A percentile compares a stretch with the other conserved stretches of the same genome.
phyloP scores from a whole-genome alignment of 495 filamentous ascomycete genomes.

The Geoglossum glabrum region DNA sequence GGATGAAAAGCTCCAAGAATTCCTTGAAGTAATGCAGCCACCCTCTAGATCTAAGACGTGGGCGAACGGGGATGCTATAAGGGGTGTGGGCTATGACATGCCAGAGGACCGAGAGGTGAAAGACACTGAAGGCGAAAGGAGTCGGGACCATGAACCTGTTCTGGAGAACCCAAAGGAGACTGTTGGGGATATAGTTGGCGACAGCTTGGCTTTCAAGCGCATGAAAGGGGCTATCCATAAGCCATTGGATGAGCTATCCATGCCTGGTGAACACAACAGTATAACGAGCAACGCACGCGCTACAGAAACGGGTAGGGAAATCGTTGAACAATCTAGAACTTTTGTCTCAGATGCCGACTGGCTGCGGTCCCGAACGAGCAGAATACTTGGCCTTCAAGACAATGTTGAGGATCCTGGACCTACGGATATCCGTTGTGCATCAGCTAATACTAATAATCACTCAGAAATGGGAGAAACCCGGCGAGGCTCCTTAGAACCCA shows the following conservation, averaged over 20 bases:
- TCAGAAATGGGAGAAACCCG: neutral
- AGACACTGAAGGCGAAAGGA: conserved; percentile 29
- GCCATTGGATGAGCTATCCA: neutral
- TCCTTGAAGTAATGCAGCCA: conserved; percentile 60
- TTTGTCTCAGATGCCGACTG: conserved; percentile 66
- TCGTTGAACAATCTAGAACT: neutral
- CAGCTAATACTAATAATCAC: neutral
- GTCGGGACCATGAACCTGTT: conserved; percentile 46
- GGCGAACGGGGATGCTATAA: conserved; percentile 35
- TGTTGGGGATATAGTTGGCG: neutral
- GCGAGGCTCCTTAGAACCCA: neutral
- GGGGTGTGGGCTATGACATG: conserved; percentile 17
- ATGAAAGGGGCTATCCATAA: neutral
- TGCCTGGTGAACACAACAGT: neutral
- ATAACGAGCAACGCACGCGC: neutral
- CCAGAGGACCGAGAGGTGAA: conserved; percentile 5
- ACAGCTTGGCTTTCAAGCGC: neutral
- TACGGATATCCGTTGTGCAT: neutral
- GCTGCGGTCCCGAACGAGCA: conserved; percentile 81
- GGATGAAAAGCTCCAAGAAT: conserved; percentile 72
- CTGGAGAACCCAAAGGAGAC: conserved; percentile 21
- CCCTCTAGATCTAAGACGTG: conserved; percentile 46
- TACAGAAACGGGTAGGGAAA: neutral
- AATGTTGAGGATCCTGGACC: conserved; percentile 16
- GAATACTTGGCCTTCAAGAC: conserved; percentile 67